These are phyloP conservation scores for Cyclotella sp. DNA, from an alignment of 108 stramenopile species.

Conservation along the genomic window DNA sequence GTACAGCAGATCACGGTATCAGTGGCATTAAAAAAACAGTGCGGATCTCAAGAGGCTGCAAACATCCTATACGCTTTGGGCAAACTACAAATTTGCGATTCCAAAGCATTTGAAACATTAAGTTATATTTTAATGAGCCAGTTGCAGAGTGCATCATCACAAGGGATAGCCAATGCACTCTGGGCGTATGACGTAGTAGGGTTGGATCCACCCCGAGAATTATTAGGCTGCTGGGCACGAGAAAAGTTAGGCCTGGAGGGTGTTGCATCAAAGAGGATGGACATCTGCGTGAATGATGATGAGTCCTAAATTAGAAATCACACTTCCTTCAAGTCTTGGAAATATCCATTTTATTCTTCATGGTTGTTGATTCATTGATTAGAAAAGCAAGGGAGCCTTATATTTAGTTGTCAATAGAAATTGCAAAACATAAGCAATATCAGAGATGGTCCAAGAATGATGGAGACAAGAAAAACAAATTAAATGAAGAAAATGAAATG, in stretches of 20 bases:
- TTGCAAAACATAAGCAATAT: no score
- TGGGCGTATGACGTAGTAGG: constrained; percentile 66
- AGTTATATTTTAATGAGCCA: constrained; percentile 52
- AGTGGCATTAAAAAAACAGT: constrained; percentile 13
- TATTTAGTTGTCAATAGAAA: no score
- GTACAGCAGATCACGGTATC: constrained; percentile 32
- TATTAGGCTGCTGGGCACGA: constrained; percentile 67
- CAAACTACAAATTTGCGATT: constrained; percentile 57
- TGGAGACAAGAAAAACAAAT: no score
- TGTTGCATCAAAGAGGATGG: neutral
- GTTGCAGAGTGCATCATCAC: constrained; percentile 60
- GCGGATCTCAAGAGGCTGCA: constrained; percentile 63
- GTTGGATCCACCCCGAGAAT: constrained; percentile 51
- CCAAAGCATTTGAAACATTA: constrained; percentile 54
- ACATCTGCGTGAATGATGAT: neutral
- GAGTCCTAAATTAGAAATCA: no score
- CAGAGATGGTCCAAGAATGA: no score
- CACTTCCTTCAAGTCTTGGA: no score
- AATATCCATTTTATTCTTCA: no score
- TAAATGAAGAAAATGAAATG: no score
- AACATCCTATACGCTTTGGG: constrained; percentile 67
- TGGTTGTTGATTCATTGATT: no score
- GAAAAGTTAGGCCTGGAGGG: constrained; percentile 32
- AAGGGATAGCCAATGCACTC: constrained; percentile 69
- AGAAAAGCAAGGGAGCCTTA: no score